Percentiles rank a stretch among this genome's conserved stretches.
phyloP scores from a whole-genome alignment of 176 grass and related monocot genomes.

The Eremochloa ophiuroides region DNA sequence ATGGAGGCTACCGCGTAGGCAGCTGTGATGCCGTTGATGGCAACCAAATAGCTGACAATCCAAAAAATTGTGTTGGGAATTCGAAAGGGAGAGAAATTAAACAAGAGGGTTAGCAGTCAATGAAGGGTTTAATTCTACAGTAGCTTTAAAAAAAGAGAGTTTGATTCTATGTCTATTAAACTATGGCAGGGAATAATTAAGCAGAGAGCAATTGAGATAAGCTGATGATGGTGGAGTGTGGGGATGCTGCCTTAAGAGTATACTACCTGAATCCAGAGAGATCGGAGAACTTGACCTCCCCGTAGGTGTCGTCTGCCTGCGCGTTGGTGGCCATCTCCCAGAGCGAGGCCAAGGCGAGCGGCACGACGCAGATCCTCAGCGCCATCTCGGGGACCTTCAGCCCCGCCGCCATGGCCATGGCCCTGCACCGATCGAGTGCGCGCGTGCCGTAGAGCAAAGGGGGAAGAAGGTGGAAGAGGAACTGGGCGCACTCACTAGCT shows the following conservation, averaged over 20 bases:
- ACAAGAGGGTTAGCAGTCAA: background rate
- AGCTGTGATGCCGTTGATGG: conserved; percentile 58
- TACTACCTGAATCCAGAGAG: conserved; percentile 80
- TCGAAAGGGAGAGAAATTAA: background rate
- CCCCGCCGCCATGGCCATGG: background rate
- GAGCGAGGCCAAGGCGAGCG: conserved; percentile 57
- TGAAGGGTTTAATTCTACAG: too few species aligned
- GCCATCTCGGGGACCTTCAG: conserved; percentile 47
- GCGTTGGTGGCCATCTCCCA: conserved; percentile 72
- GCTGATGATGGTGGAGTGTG: too few species aligned
- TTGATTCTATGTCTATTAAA: too few species aligned
- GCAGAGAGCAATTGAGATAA: background rate
- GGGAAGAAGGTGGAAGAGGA: background rate
- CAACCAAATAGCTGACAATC: conserved; percentile 57
- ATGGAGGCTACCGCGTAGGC: conserved; percentile 51
- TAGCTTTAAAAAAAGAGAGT: too few species aligned
- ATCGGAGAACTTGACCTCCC: conserved; percentile 65
- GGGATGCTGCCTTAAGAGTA: too few species aligned
- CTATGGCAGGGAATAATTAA: too few species aligned
- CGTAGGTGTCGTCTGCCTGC: conserved; percentile 65
- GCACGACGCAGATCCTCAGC: conserved; percentile 65
- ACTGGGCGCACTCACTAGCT: background rate
- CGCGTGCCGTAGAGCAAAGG: background rate
- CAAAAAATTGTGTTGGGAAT: background rate
- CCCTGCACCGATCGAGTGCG: background rate